These are phyloP conservation scores for Aspergillus amoenus DNA, from an alignment of 2,329 filamentous ascomycete genomes.

Conservation along the genomic window DNA sequence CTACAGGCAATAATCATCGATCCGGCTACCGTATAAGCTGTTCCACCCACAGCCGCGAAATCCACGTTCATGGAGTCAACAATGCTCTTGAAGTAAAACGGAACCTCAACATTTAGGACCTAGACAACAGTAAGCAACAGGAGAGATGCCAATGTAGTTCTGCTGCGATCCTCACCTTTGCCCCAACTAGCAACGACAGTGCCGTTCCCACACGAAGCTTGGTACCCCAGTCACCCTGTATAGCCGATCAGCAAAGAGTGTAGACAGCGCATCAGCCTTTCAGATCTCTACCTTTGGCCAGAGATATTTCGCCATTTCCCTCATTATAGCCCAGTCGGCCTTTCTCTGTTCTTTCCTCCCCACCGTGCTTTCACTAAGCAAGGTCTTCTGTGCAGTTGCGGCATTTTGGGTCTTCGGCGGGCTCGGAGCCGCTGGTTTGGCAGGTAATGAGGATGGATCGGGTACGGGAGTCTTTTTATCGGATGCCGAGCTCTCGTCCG, in stretches of 20 bases:
- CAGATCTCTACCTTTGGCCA: conserved; percentile 71
- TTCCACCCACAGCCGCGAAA: conserved; percentile 80
- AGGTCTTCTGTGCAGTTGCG: conserved; percentile 50
- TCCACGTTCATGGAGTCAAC: conserved; percentile 98
- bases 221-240: conserved; percentile 69
- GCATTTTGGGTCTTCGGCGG: conserved; percentile 24
- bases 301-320: conserved; percentile 92
- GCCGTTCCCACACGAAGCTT: conserved; percentile 82
- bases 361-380: conserved; percentile 64
- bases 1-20: conserved; percentile 86
- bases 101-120: conserved; percentile 92
- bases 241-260: conserved; percentile 18
- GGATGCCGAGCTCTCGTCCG: conserved; percentile 15
- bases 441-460: conserved; percentile 9
- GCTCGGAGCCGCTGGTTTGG: conserved; percentile 21
- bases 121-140: conserved; percentile 27
- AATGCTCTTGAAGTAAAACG: conserved; percentile 98
- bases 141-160: not conserved
- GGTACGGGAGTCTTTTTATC: conserved; percentile 15
- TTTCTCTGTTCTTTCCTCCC: conserved; percentile 85
- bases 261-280: not conserved
- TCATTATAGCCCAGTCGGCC: conserved; percentile 98
- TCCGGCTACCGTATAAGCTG: conserved; percentile 82
- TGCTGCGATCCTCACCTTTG: conserved; percentile 63
- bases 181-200: conserved; percentile 78